phyloP scores from a whole-genome alignment of 495 filamentous ascomycete genomes.

The Gamarada debralockiae region DNA sequence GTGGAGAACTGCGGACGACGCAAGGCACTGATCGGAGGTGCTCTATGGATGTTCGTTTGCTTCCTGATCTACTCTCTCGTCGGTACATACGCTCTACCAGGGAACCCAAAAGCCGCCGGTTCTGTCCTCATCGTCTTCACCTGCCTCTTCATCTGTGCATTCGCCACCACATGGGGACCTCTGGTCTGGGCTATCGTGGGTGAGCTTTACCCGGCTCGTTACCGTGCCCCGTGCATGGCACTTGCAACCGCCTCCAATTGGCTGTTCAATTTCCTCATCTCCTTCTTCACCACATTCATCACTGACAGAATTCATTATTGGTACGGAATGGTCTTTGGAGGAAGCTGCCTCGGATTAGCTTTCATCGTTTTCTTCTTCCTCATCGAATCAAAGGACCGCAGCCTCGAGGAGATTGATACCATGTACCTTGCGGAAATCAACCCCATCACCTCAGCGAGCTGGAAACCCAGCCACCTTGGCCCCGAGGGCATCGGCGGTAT shows the following conservation, averaged over 20 bases:
- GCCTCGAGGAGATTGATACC: constrained; percentile 61
- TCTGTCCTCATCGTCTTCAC: constrained; percentile 72
- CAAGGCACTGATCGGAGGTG: constrained; percentile 61
- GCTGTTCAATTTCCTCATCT: constrained; percentile 72
- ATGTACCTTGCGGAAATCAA: constrained; percentile 67
- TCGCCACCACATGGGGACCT: constrained; percentile 74
- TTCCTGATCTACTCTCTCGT: constrained; percentile 65
- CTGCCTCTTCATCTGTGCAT: constrained; percentile 60
- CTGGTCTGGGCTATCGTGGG: constrained; percentile 72
- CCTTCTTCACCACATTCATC: constrained; percentile 81
- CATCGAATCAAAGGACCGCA: constrained; percentile 53
- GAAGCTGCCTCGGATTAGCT: constrained; percentile 62
- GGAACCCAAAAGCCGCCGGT: constrained; percentile 48
- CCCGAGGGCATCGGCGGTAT: constrained; percentile 1
- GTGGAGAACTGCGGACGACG: constrained; percentile 71
- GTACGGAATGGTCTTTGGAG: constrained; percentile 83
- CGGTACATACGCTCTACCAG: constrained; percentile 51
- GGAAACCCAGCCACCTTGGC: constrained; percentile 37
- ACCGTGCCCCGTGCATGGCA: constrained; percentile 67
- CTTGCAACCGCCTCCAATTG: constrained; percentile 75
- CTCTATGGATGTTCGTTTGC: constrained; percentile 62
- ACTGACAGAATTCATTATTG: constrained; percentile 68
- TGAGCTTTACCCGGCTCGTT: constrained; percentile 72
- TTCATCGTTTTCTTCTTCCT: constrained; percentile 77
- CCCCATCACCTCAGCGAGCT: constrained; percentile 61